Base-by-base conservation (phyloP, 2,329 filamentous ascomycete species). In the Westerdykella aurantiaca region DNA sequence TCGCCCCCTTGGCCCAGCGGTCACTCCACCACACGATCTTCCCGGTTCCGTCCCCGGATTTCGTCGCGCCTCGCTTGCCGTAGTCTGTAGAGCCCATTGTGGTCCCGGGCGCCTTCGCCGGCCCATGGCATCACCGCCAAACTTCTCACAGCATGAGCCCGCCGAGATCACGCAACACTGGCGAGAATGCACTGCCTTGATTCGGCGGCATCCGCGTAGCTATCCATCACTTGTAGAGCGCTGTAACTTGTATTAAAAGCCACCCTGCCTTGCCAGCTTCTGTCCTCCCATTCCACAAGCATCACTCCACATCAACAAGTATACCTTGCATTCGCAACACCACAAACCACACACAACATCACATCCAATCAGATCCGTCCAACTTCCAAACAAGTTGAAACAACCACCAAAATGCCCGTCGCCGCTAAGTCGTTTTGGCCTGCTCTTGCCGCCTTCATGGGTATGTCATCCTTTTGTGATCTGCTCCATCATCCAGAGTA, bases 371-470 rank as follows among this genome's bases (percentile, higher is more conserved):
- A 22, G 34, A 21, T 10, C 10, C 9, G 2, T 33, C 25, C 21
- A 18, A 22, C 16, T 17, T 33, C 17, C 33, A 22, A 31, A 33
- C 23, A 38, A 25, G 13, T 33, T 13, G 23, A 22, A 31, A 33
- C 23, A 38, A 25, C 38, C 25, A 34, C 29, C 49, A 63, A 23
- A 39, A 67, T 67, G 64, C 63, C 64, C 21, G 52, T 44, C 39
- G 42, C 48, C 38, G 39, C 63, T 5, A 63, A 63, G 43, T 63
- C 63, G 12, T 65, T 60, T 47, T 53, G 57, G 48, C 61, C 63
- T 22, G 49, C 55, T 44, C 60, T 67, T 31, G 48, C 56, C 31
- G 51, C 49, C 41, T 67, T 67, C 51, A 42, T 67, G 7, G 57
- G 63, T 66, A 49, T 40, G 48, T 37, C n/a, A 3, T 6, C n/a